Evolutionary conservation across 225 moss, liverwort and hornwort species (phyloP).

Genomic region (Pleurozium schreberi): DNA sequence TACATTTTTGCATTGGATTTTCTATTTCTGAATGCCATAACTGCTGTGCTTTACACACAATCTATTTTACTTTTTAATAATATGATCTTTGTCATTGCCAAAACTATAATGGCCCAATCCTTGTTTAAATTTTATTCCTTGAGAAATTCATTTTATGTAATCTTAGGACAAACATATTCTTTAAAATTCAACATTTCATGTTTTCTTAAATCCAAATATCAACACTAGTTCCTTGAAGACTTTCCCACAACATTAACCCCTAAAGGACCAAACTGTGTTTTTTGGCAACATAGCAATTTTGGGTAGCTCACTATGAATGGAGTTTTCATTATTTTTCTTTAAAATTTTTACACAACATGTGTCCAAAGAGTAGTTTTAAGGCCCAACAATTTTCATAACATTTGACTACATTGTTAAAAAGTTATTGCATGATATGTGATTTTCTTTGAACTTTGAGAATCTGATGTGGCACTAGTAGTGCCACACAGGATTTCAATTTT

Average conservation of each 20-base stretch:
- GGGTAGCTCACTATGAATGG: no score
- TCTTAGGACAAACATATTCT: not conserved
- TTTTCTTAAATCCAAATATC: not conserved
- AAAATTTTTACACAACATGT: no score
- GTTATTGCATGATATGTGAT: no score
- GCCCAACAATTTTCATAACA: no score
- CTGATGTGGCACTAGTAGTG: no score
- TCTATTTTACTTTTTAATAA: not conserved
- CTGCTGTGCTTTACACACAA: not conserved
- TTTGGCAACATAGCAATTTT: no score
- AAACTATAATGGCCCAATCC: not conserved
- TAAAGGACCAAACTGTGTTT: no score
- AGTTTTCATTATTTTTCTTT: no score
- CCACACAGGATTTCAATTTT: no score
- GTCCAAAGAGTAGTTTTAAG: no score
- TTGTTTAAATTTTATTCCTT: not conserved
- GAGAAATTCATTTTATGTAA: not conserved
- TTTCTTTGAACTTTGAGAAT: no score
- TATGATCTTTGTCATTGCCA: not conserved
- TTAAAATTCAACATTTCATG: not conserved
- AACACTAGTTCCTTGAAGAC: not conserved
- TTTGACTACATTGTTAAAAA: no score
- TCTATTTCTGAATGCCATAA: not conserved
- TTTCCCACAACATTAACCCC: not conserved
- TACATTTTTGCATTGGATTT: not conserved